These are phyloP conservation scores for Fusarium miscanthi DNA, from an alignment of 2,329 filamentous ascomycete species.

Conservation along the genomic window DNA sequence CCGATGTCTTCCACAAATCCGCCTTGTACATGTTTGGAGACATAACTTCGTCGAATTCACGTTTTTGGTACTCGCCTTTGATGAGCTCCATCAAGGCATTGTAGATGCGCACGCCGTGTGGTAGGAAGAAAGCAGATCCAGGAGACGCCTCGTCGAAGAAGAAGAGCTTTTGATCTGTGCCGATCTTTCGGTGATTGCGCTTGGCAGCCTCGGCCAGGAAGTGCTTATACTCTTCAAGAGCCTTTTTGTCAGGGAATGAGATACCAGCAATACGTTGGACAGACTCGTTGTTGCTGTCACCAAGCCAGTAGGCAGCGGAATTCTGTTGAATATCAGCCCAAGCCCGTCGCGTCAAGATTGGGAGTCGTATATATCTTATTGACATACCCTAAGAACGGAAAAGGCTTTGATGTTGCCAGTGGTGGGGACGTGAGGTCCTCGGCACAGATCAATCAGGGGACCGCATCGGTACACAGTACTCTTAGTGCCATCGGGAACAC, in stretches of 20 bases:
- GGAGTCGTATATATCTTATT: not conserved
- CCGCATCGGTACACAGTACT: conserved; percentile 97
- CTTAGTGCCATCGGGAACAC: conserved; percentile 81
- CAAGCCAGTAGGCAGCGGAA: conserved; percentile 86
- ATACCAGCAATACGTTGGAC: conserved; percentile 97
- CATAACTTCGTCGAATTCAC: conserved; percentile 94
- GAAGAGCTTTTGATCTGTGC: conserved; percentile 95
- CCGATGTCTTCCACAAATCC: conserved; percentile 91
- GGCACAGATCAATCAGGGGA: conserved; percentile 92
- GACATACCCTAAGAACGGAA: conserved; percentile 81
- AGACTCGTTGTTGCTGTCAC: conserved; percentile 92
- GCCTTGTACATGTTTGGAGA: conserved; percentile 96
- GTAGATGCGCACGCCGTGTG: conserved; percentile 93
- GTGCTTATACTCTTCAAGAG: conserved; percentile 91
- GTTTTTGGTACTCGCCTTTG: conserved; percentile 88
- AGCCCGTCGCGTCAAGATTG: not conserved
- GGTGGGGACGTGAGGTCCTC: conserved; percentile 91
- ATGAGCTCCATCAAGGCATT: conserved; percentile 87
- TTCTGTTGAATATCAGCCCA: conserved; percentile 64
- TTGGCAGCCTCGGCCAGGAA: conserved; percentile 98
- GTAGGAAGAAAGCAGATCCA: conserved; percentile 90
- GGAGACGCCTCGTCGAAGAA: conserved; percentile 97
- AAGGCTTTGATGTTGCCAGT: conserved; percentile 96
- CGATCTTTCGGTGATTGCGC: conserved; percentile 93
- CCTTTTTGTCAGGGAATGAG: conserved; percentile 95